Conservation (phyloP, 1,139 yeast species). For the Arxiozyma slooffiae region DNA sequence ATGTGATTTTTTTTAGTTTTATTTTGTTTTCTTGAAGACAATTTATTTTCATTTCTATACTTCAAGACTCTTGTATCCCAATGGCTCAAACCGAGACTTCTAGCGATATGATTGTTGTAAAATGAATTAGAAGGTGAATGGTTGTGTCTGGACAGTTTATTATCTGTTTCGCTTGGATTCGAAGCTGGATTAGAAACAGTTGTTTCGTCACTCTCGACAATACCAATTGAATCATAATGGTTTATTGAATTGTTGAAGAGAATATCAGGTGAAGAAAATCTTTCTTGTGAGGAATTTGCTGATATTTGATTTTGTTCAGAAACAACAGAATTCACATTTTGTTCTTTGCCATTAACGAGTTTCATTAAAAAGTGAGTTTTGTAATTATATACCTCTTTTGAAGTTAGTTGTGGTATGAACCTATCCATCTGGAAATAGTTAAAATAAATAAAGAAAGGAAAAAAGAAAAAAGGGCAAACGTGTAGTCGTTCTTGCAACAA, state of each 20-base stretch:
- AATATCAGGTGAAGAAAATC: constrained; percentile 26
- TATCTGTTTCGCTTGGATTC: neutral
- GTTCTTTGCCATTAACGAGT: neutral
- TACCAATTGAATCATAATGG: constrained; percentile 16
- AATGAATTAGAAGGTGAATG: constrained; percentile 13
- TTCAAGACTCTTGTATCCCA: constrained; percentile 17
- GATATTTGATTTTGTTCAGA: neutral
- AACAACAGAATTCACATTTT: neutral
- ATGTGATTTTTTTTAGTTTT: neutral
- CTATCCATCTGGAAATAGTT: constrained; percentile 19
- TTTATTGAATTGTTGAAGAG: constrained; percentile 19
- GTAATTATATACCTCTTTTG: constrained; percentile 22
- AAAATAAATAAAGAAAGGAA: neutral
- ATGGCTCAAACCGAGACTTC: constrained; percentile 38
- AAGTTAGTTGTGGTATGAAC: constrained; percentile 29
- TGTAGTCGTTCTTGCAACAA: neutral
- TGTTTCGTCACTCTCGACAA: neutral
- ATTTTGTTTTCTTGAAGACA: neutral
- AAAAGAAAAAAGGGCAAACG: constrained; percentile 9
- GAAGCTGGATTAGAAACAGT: neutral
- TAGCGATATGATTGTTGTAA: constrained; percentile 35
- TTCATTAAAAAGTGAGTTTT: neutral
- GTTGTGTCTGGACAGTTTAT: neutral
- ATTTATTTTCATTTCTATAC: constrained; percentile 4
- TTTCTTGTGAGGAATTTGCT: constrained; percentile 17